A percentile compares a stretch with the other conserved stretches of the same genome.
These are phyloP conservation scores for Fraxinus baroniana DNA, from an alignment of 305 asterid genomes.

Conservation along the genomic window DNA sequence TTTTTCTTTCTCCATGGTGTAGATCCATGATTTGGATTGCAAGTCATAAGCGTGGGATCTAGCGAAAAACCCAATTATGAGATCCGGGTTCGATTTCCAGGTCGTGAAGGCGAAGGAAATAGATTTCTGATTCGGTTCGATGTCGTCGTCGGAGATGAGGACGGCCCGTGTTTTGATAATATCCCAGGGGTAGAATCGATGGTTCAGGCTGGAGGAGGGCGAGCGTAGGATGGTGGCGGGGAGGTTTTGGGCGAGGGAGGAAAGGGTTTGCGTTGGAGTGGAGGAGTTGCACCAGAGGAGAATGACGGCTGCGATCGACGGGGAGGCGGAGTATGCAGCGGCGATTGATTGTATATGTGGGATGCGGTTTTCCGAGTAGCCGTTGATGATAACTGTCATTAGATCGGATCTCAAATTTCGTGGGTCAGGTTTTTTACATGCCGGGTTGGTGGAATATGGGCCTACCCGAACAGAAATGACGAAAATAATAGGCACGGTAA, in stretches of 20 bases:
- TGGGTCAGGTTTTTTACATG: slow-evolving; percentile 37
- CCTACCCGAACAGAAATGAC: slow-evolving; percentile 47
- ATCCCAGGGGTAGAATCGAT: slow-evolving; percentile 66
- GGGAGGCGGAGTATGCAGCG: slow-evolving; percentile 60
- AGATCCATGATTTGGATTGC: slow-evolving; percentile 57
- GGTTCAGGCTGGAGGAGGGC: slow-evolving; percentile 65
- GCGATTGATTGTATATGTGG: slow-evolving; percentile 66
- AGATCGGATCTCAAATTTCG: slow-evolving; percentile 57
- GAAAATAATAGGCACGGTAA: slow-evolving; percentile 33
- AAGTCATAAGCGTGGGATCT: slow-evolving; percentile 81
- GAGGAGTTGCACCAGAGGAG: slow-evolving; percentile 83
- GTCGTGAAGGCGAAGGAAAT: slow-evolving; percentile 61
- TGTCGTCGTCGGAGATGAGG: slow-evolving; percentile 86
- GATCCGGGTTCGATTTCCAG: slow-evolving; percentile 66
- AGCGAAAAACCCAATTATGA: slow-evolving; percentile 65
- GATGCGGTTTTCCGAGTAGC: slow-evolving; percentile 78
- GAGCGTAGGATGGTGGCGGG: slow-evolving; percentile 52
- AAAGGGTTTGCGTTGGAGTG: slow-evolving; percentile 48
- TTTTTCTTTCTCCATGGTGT: slow-evolving; percentile 63
- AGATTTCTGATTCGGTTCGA: slow-evolving; percentile 53
- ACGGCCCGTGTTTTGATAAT: slow-evolving; percentile 56
- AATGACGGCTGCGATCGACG: slow-evolving; percentile 52
- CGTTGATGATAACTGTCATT: slow-evolving; percentile 75
- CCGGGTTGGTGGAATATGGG: slow-evolving; percentile 26
- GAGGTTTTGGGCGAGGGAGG: slow-evolving; percentile 51